phyloP scores from a whole-genome alignment of 148 eudicot genomes.

The Camellia lanceoleosa region DNA sequence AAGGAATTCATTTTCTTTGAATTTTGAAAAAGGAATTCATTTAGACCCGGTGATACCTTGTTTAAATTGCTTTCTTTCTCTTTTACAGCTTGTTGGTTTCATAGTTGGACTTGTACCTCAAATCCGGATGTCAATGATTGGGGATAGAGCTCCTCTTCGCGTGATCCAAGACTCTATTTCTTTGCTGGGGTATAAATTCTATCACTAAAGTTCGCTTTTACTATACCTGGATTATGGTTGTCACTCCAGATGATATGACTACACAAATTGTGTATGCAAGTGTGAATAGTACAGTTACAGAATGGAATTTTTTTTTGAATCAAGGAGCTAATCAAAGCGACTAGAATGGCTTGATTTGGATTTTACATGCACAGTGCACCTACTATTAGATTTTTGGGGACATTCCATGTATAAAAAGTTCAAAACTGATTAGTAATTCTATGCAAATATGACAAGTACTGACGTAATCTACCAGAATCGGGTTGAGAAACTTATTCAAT shows the following conservation, averaged over 20 bases:
- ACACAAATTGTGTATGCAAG: not conserved
- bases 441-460: too few species aligned
- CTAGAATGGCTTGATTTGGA: not conserved
- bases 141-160: constrained; percentile 70
- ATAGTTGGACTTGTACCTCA: constrained; percentile 58
- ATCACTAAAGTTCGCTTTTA: not conserved
- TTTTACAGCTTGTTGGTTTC: constrained; percentile 62
- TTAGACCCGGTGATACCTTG: not conserved
- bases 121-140: constrained; percentile 42
- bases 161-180: constrained; percentile 63
- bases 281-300: not conserved
- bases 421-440: constrained; percentile 4
- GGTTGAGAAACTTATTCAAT: not conserved
- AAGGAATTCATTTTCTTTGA: not conserved
- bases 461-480: not conserved
- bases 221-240: not conserved
- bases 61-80: constrained; percentile 1
- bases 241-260: not conserved
- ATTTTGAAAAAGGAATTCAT: not conserved
- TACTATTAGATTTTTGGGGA: not conserved
- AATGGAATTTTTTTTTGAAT: not conserved
- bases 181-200: constrained; percentile 53
- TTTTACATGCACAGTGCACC: not conserved
- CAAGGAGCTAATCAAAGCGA: not conserved
- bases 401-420: not conserved